These are phyloP conservation scores for Penicillium polonicum DNA, from an alignment of 2,329 filamentous ascomycete genomes.

Conservation along the genomic window DNA sequence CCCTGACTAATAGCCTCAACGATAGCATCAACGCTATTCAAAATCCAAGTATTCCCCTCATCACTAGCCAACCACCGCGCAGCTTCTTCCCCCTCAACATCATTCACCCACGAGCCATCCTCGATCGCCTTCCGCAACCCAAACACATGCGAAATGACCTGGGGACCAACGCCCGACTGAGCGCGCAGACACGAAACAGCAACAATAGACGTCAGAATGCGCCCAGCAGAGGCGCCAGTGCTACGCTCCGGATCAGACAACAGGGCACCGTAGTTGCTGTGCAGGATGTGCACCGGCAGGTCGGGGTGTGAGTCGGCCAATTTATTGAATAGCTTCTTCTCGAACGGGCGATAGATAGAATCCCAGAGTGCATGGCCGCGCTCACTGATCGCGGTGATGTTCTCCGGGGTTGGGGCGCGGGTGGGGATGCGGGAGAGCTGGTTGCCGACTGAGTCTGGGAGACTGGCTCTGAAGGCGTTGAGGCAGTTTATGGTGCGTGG, in stretches of 20 bases:
- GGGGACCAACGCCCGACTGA: conserved; percentile 78
- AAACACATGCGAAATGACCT: conserved; percentile 79
- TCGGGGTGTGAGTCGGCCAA: conserved; percentile 77
- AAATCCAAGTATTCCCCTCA: conserved; percentile 64
- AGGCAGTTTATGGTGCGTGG: conserved; percentile 82
- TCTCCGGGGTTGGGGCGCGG: conserved; percentile 52
- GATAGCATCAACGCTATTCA: conserved; percentile 61
- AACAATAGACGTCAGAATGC: conserved; percentile 70
- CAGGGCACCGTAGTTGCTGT: conserved; percentile 70
- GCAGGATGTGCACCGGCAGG: conserved; percentile 75
- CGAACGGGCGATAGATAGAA: conserved; percentile 73
- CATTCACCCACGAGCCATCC: conserved; percentile 51
- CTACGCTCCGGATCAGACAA: conserved; percentile 62
- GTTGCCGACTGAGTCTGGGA: conserved; percentile 57
- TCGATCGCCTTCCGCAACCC: conserved; percentile 73
- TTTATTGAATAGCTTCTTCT: conserved; percentile 67
- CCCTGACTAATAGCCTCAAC: conserved; percentile 52
- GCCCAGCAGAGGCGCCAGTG: conserved; percentile 56
- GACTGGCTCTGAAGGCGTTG: conserved; percentile 64
- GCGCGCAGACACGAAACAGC: conserved; percentile 72
- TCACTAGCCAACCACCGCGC: conserved; percentile 63
- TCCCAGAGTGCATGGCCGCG: conserved; percentile 71
- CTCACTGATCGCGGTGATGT: conserved; percentile 54
- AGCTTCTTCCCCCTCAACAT: conserved; percentile 50
- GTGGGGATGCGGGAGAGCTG: conserved; percentile 58